Conservation (phyloP, 129 eudicot species). For the Heracleum sosnowskyi region DNA sequence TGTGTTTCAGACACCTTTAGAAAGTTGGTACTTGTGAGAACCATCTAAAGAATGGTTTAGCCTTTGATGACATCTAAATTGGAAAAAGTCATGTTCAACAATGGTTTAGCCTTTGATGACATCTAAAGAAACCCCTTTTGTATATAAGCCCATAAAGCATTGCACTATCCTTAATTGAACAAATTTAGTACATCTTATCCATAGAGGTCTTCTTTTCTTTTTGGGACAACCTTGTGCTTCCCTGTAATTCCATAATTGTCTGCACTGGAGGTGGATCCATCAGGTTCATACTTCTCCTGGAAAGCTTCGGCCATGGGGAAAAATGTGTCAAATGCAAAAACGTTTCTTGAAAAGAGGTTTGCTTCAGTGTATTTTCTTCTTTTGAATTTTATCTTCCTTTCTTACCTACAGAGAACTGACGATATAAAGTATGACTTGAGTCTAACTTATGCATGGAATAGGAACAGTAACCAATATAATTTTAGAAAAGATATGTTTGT, state of each 20-base stretch:
- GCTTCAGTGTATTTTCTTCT: not conserved
- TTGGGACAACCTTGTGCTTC: not conserved
- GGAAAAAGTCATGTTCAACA: not conserved
- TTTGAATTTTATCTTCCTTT: not conserved
- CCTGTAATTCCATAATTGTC: not conserved
- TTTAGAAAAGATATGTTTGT: no score
- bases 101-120: not conserved
- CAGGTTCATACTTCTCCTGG: slow-evolving; percentile 98
- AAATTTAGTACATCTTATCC: not conserved
- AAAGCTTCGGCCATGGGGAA: slow-evolving; percentile 99
- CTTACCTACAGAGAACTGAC: not conserved
- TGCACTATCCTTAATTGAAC: not conserved
- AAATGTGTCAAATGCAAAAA: slow-evolving; percentile 95
- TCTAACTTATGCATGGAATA: not conserved
- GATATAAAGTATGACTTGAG: not conserved
- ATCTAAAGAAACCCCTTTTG: not conserved
- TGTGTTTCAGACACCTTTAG: not conserved
- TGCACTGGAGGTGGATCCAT: slow-evolving; percentile 77
- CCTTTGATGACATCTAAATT: not conserved
- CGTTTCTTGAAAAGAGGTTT: slow-evolving; percentile 97
- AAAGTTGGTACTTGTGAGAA: not conserved
- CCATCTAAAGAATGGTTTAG: not conserved
- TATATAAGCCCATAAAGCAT: not conserved
- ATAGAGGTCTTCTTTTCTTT: not conserved
- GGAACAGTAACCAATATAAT: not conserved